Base-by-base conservation (phyloP, 495 filamentous ascomycete genomes). In the Cercophora sp. region DNA sequence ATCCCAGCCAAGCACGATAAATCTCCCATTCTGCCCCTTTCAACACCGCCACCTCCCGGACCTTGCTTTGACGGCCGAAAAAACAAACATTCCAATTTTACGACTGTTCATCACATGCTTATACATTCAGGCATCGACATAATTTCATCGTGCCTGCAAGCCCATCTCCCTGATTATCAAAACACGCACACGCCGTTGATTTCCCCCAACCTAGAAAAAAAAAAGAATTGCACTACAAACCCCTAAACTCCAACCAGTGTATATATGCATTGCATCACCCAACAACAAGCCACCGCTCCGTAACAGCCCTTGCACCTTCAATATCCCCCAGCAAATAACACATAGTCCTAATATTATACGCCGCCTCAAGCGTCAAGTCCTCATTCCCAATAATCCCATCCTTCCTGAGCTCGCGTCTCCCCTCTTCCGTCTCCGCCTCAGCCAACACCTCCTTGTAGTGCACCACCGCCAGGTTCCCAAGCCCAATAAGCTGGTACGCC, bases 401-500 rank as follows among this genome's bases (percentile, higher is more conserved):
- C n/a, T n/a, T n/a, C 13, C 23, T 26, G 35, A 4, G 32, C 54
- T 40, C 48, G 48, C 13, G 50, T 52, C 31, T 15, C 24, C 10
- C 19, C 13, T 25, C 51, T 36, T 6, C 48, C 32, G 2, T 40
- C 5, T 39, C 55, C 3, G 27, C 60, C 45, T 67, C 66, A 8
- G 52, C 58, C 43, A 70, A 32, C 23, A 70, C 67, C 60, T 56
- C 56, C 53, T 83, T 68, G 63, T 96, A 98, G 45, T 80, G 88
- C 25, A 84, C 79, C 13, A 88, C 71, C 2, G 93, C 92, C 11
- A 96, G 64, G 63, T 91, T 86, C 11, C 76, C 73, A 26, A 97
- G 67, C 1, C 91, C 90, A 8, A 97, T 77, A 31, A 87, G 72
- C 60, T 95, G 88, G 67, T 86, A 96, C 2, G 85, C 79, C 10